These are phyloP conservation scores for Taiozyma onychis DNA, from an alignment of 1,139 yeast species.

Conservation along the genomic window DNA sequence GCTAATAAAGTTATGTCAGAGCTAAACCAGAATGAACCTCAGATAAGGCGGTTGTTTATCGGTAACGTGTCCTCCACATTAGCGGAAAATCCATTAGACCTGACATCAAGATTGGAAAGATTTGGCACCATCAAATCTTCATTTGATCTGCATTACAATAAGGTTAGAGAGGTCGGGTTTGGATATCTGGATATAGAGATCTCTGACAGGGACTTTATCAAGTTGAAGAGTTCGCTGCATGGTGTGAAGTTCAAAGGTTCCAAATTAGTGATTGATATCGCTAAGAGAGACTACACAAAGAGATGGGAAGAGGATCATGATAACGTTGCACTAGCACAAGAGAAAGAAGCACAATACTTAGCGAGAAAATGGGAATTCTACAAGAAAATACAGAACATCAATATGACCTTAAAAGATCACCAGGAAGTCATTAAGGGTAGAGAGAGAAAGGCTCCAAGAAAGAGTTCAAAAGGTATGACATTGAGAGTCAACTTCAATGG, in stretches of 20 bases:
- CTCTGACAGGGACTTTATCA: constrained; percentile 37
- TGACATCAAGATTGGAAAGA: constrained; percentile 42
- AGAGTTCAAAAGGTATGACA: constrained; percentile 49
- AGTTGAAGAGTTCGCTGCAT: constrained; percentile 51
- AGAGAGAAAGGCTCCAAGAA: constrained; percentile 48
- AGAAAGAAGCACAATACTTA: constrained; percentile 26
- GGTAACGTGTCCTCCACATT: constrained; percentile 60
- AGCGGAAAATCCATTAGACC: constrained; percentile 36
- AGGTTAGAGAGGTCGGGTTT: constrained; percentile 31
- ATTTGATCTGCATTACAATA: constrained; percentile 43
- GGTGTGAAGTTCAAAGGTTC: constrained; percentile 76
- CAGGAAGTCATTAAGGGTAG: constrained; percentile 59
- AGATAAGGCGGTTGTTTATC: constrained; percentile 47
- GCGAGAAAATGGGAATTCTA: constrained; percentile 34
- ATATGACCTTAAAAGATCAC: constrained; percentile 36
- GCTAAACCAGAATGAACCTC: not conserved
- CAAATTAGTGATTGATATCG: constrained; percentile 47
- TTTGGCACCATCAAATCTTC: constrained; percentile 44
- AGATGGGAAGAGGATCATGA: constrained; percentile 38
- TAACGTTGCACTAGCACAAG: constrained; percentile 22
- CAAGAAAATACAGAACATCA: constrained; percentile 35
- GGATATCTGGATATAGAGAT: constrained; percentile 61
- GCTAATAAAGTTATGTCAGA: not conserved
- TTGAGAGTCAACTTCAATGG: constrained; percentile 63
- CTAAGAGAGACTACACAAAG: constrained; percentile 39